Evolutionary conservation across 108 stramenopile species (phyloP).

Genomic region (Epipyxis sp.): DNA sequence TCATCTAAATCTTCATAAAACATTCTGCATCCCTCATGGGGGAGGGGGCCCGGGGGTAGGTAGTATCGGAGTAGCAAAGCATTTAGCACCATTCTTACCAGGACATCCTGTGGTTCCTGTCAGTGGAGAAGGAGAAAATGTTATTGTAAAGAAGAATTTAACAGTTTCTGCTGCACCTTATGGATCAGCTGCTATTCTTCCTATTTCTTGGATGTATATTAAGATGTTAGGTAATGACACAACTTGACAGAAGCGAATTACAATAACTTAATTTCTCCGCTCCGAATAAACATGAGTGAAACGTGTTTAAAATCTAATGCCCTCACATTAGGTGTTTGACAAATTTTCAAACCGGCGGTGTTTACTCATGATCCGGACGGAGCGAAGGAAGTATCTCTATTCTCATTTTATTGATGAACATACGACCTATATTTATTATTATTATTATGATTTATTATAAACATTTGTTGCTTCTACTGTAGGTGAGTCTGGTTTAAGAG

Average conservation of each 20-base stretch:
- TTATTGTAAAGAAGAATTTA: slow-evolving; percentile 59
- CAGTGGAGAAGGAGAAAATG: slow-evolving; percentile 49
- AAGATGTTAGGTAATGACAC: slow-evolving; percentile 99
- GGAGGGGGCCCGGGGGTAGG: slow-evolving; percentile 98
- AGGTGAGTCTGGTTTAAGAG: neutral
- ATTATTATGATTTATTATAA: too few relatives aligned
- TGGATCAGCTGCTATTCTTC: slow-evolving; percentile 94
- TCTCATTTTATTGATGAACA: too few relatives aligned
- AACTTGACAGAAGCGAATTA: too few relatives aligned
- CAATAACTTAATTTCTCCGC: too few relatives aligned
- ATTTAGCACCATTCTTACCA: slow-evolving; percentile 94
- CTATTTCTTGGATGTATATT: slow-evolving; percentile 99
- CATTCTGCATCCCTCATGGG: slow-evolving; percentile 98
- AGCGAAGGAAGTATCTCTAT: too few relatives aligned
- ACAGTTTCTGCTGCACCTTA: slow-evolving; percentile 93
- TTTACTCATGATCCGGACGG: too few relatives aligned
- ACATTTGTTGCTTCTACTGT: too few relatives aligned
- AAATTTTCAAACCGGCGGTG: too few relatives aligned
- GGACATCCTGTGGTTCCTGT: slow-evolving; percentile 70
- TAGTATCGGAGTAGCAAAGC: slow-evolving; percentile 86
- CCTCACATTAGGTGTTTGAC: too few relatives aligned
- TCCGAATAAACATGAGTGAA: too few relatives aligned
- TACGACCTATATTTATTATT: too few relatives aligned
- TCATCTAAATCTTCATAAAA: slow-evolving; percentile 97
- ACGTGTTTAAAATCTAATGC: too few relatives aligned